phyloP scores from a whole-genome alignment of 495 filamentous ascomycete genomes.

The Annulohypoxylon bovei region DNA sequence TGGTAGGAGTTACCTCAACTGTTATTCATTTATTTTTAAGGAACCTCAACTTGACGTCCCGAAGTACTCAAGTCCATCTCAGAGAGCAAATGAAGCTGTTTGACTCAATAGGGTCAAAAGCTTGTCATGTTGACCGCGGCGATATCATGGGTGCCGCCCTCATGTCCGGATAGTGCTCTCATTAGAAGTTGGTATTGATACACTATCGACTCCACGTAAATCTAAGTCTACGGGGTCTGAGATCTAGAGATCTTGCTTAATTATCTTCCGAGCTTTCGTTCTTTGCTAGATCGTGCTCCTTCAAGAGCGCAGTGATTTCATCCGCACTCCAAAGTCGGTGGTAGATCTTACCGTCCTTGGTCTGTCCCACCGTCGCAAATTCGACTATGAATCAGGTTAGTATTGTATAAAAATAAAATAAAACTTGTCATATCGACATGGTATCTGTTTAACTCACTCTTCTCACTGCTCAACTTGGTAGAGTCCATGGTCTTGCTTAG shows the following conservation, averaged over 20 bases:
- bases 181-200: slow-evolving; percentile 33
- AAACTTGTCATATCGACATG: background rate
- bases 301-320: slow-evolving; percentile 92
- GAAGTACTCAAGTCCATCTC: background rate
- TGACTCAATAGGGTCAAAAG: background rate
- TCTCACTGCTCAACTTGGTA: slow-evolving; percentile 97
- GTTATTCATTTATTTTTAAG: slow-evolving; percentile 22
- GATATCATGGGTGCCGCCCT: background rate
- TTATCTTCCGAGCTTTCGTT: slow-evolving; percentile 77
- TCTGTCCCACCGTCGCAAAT: slow-evolving; percentile 97
- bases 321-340: slow-evolving; percentile 97
- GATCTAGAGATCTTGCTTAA: slow-evolving; percentile 40
- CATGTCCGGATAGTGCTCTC: slow-evolving; percentile 9
- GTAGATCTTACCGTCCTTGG: slow-evolving; percentile 93
- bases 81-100: background rate
- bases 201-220: slow-evolving; percentile 16
- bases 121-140: background rate
- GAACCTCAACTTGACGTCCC: background rate
- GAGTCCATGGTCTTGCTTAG: slow-evolving; percentile 99
- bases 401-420: slow-evolving; percentile 26
- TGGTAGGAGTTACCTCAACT: background rate
- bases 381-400: slow-evolving; percentile 74
- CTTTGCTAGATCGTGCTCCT: slow-evolving; percentile 95
- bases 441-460: slow-evolving; percentile 75
- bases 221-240: slow-evolving; percentile 8